Evolutionary conservation across 2,329 filamentous ascomycete genomes (phyloP).

Genomic region (Fusarium globosum): DNA sequence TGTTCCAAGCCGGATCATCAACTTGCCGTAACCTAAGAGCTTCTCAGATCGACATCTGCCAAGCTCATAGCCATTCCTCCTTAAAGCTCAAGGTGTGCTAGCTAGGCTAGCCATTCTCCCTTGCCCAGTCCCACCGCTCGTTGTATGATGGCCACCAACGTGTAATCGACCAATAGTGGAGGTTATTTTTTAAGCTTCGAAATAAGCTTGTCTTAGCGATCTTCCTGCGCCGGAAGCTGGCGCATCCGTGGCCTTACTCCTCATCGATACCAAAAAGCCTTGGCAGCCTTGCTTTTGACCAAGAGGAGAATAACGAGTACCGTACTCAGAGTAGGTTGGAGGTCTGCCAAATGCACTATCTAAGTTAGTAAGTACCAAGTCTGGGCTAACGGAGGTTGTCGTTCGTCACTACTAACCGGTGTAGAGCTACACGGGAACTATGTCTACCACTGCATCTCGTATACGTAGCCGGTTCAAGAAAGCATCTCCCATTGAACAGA

Average conservation of each 20-base stretch:
- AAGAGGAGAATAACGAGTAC: background rate
- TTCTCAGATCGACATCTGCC: slow-evolving; percentile 35
- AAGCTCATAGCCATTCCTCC: slow-evolving; percentile 28
- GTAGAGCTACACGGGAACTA: background rate
- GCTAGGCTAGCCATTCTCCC: background rate
- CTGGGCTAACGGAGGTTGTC: slow-evolving; percentile 25
- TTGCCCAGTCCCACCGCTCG: background rate
- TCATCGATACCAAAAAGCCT: slow-evolving; percentile 9
- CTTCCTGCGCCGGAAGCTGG: slow-evolving; percentile 17
- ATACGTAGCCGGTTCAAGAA: background rate
- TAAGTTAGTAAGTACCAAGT: background rate
- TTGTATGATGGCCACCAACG: background rate
- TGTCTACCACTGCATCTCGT: background rate
- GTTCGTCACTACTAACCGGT: background rate
- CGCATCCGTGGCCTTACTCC: slow-evolving; percentile 20
- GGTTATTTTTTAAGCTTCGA: slow-evolving; percentile 37
- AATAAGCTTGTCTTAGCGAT: slow-evolving; percentile 43
- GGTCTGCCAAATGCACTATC: background rate
- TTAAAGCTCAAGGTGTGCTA: background rate
- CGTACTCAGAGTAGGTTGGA: background rate
- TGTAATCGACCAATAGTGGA: background rate
- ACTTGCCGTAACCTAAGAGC: slow-evolving; percentile 26
- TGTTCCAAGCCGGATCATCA: slow-evolving; percentile 40
- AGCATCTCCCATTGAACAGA: background rate
- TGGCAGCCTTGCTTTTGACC: background rate